Conservation (phyloP, 495 filamentous ascomycete genomes). For the Penicillium longicatenatum region DNA sequence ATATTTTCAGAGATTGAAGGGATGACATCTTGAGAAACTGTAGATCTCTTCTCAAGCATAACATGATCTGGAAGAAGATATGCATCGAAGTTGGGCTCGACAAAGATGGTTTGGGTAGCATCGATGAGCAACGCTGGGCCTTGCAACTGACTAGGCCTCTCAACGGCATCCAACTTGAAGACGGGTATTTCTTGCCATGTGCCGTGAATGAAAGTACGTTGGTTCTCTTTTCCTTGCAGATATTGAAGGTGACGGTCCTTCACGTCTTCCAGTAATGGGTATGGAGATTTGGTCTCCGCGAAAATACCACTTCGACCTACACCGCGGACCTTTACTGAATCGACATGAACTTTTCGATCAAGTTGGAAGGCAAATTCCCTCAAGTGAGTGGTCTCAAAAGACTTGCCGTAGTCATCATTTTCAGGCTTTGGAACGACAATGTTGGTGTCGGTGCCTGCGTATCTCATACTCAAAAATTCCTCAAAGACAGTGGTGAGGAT, state of each 20-base stretch:
- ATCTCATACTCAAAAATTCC: slow-evolving; percentile 46
- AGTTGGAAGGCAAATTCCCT: slow-evolving; percentile 5
- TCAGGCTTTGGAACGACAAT: slow-evolving; percentile 39
- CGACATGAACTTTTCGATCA: slow-evolving; percentile 3
- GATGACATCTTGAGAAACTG: slow-evolving; percentile 68
- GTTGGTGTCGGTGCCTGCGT: slow-evolving; percentile 50
- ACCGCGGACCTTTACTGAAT: not conserved
- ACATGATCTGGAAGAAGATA: slow-evolving; percentile 8
- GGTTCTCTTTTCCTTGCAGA: not conserved
- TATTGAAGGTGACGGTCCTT: not conserved
- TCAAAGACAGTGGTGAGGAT: not conserved
- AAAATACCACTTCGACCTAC: slow-evolving; percentile 4
- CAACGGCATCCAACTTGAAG: not conserved
- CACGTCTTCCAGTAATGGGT: not conserved
- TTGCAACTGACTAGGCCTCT: not conserved
- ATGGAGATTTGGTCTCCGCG: not conserved
- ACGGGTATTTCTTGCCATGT: not conserved
- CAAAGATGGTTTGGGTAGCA: slow-evolving; percentile 4
- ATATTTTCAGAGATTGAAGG: slow-evolving; percentile 39
- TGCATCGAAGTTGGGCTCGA: slow-evolving; percentile 8
- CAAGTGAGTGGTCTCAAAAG: not conserved
- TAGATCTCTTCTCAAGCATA: slow-evolving; percentile 13
- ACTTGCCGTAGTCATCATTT: slow-evolving; percentile 64
- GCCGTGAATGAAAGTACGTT: not conserved
- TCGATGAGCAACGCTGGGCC: slow-evolving; percentile 7